Evolutionary conservation across 106 monocot genomes (phyloP).

Genomic region (Platanthera zijinensis): DNA sequence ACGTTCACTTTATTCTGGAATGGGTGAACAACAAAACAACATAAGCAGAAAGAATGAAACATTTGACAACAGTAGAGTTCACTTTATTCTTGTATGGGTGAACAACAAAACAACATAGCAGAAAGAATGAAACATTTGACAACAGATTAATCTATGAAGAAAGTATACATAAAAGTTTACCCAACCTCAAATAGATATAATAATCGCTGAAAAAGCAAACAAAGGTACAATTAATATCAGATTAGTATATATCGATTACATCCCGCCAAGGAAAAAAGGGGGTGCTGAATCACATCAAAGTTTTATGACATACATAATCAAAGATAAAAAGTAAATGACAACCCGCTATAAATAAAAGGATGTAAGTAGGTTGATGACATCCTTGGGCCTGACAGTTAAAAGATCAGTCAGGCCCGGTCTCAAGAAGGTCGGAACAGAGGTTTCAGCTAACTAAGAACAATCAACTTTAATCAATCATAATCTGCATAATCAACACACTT

Average conservation of each 20-base stretch:
- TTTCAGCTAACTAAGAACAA: constrained; percentile 28
- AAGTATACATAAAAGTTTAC: background rate
- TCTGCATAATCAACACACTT: constrained; percentile 19
- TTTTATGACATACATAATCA: constrained; percentile 13
- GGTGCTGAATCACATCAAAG: constrained; percentile 12
- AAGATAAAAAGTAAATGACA: constrained; percentile 12
- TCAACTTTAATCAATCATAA: constrained; percentile 28
- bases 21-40: background rate
- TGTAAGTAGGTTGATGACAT: constrained; percentile 12
- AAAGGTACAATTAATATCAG: background rate
- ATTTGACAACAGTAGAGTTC: background rate
- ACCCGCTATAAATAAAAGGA: constrained; percentile 8
- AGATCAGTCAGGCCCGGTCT: constrained; percentile 52
- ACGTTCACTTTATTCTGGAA: background rate
- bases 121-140: constrained; percentile 1
- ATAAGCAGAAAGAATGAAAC: background rate
- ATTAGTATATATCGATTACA: constrained; percentile 8
- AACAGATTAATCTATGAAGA: background rate
- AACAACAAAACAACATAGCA: background rate
- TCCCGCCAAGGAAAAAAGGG: constrained; percentile 4
- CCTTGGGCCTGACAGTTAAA: constrained; percentile 52
- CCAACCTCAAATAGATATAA: background rate
- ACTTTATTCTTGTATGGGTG: background rate
- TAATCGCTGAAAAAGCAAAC: background rate
- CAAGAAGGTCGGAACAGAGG: constrained; percentile 28